phyloP scores from a whole-genome alignment of 805 yeast genomes.

The Spathaspora girioi region DNA sequence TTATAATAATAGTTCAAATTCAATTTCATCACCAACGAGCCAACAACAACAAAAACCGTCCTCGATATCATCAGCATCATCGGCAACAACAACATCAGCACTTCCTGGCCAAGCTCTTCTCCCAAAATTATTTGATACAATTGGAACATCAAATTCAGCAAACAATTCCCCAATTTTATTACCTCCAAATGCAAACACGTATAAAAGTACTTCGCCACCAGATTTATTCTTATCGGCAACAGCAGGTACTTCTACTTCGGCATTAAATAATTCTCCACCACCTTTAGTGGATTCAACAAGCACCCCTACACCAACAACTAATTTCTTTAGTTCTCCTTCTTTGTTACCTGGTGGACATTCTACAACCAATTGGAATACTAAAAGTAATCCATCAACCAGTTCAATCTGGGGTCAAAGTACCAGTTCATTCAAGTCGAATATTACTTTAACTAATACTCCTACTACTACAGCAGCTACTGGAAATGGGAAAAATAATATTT shows the following conservation, averaged over 20 bases:
- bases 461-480: constrained; percentile 2
- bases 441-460: constrained; percentile 3
- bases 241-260: background rate
- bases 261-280: constrained; percentile 1
- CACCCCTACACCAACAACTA: constrained; percentile 5
- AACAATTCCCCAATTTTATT: constrained; percentile 18
- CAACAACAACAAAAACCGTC: constrained; percentile 4
- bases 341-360: constrained; percentile 10
- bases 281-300: background rate
- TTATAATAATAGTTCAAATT: constrained; percentile 16
- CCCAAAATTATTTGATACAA: constrained; percentile 15
- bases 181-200: constrained; percentile 14
- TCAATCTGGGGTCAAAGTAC: constrained; percentile 5
- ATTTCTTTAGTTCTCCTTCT: constrained; percentile 17
- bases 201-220: constrained; percentile 22
- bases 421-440: constrained; percentile 1
- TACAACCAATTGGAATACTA: constrained; percentile 11
- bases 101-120: constrained; percentile 5
- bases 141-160: constrained; percentile 3
- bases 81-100: constrained; percentile 2
- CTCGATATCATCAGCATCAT: constrained; percentile 8
- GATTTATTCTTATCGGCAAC: constrained; percentile 14
- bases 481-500: background rate
- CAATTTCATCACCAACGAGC: constrained; percentile 13
- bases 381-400: constrained; percentile 2